Evolutionary conservation across 1,139 yeast species (phyloP), one percentile per base, ranked within the genome.

Genomic region (Geotrichum carabidarum): DNA sequence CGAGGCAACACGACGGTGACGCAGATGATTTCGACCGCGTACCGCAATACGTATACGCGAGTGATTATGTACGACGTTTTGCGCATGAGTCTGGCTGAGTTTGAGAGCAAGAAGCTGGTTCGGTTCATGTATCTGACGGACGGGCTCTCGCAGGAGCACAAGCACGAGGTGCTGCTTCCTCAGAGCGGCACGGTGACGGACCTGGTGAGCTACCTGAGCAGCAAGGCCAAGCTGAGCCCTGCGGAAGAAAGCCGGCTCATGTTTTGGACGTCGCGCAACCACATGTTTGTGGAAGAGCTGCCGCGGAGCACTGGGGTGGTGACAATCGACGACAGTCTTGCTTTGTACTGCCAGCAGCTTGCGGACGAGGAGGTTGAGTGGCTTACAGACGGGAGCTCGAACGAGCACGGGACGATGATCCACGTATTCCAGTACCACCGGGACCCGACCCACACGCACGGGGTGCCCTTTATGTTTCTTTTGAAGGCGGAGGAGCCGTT

Each of bases 391-490:
- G 51, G 55, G 14, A 57, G 59, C 22, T 53, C 45, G 47, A 17
- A n/a, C 8, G 48, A 58, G 14, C 53, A 51, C 12, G 57, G 56
- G 2, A 68, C 66, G 53, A 59, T 80, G 37, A 72, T 79, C 6
- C 67, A 76, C 15, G 84, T 82, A 60, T 79, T 83, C 66, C 98
- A 93, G 66, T 93, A 84, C 71, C 80, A 84, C 67, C 86, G 84
- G 63, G 88, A 83, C 49, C 77, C 84, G 18, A 77, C 76, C 46
- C 80, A 82, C 60, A 14, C 82, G 18, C 99, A 94, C 68, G 94
- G 98, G n/a, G 76, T 86, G 37, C 96, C 99, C 6, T 93, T 93
- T 68, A 73, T 86, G 27, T 86, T 93, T 65, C 80, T 83, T 12
- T 70, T 88, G 8, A 61, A 63, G 36, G 62, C 65, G 8, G 69